Conservation (phyloP, 345 rosid genomes). For the Draba incana region DNA sequence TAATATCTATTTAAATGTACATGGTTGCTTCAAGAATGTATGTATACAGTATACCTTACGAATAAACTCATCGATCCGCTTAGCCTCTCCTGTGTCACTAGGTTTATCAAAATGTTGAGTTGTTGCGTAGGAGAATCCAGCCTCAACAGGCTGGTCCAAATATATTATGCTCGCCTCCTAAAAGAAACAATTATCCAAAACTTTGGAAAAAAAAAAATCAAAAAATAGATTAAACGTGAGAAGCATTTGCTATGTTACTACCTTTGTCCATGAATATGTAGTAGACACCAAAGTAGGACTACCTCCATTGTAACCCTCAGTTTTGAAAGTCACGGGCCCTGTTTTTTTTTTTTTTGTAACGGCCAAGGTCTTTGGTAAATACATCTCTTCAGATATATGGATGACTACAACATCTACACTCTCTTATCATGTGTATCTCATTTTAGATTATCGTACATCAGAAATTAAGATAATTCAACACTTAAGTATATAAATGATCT, state of each 20-base stretch:
- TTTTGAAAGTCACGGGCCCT: constrained; percentile 65
- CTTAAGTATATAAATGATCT: too few species aligned
- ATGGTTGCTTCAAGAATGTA: neutral
- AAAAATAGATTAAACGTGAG: constrained; percentile 20
- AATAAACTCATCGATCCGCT: constrained; percentile 49
- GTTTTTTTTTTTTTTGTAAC: neutral
- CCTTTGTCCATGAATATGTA: constrained; percentile 74
- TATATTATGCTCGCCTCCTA: constrained; percentile 61
- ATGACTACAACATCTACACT: too few species aligned
- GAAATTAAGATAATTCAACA: neutral
- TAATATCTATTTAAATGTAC: neutral
- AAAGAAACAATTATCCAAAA: neutral
- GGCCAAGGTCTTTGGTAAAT: too few species aligned
- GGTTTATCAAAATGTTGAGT: constrained; percentile 37
- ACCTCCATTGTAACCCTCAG: constrained; percentile 55
- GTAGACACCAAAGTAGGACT: constrained; percentile 53
- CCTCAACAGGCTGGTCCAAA: constrained; percentile 71
- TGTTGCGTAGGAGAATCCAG: constrained; percentile 69
- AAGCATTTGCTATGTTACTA: neutral
- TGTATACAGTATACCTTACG: constrained; percentile 39
- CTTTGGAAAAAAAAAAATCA: neutral
- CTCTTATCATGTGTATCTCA: too few species aligned
- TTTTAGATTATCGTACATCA: neutral
- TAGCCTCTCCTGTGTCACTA: constrained; percentile 51
- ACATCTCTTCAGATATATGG: too few species aligned